Evolutionary conservation across 2,329 filamentous ascomycete species (phyloP), one percentile per base, ranked within the genome.

Genomic region (Botryosphaeria dothidea): DNA sequence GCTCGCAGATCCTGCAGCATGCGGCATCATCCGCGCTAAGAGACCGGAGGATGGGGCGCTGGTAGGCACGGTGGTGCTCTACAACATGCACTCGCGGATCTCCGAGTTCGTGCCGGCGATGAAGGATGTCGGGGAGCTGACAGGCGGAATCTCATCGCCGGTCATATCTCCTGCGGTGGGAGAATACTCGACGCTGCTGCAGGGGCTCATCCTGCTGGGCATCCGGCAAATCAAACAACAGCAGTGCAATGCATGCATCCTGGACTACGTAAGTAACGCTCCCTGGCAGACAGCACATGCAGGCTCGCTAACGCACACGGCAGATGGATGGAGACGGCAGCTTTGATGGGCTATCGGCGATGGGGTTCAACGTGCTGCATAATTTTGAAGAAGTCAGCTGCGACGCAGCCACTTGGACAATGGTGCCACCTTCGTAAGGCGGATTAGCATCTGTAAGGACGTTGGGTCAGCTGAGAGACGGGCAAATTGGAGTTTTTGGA

Each of bases 1-100:
- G 0, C 82, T 96, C 1, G 83, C 86, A 9, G 90, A 92, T 69
- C 85, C 86, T 25, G 86, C 88, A 66, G 84, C 88, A 15, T 94
- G 91, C 71, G 92, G 91, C 41, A 91, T 96, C 66, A 93, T 96
- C 65, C 86, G 92, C 31, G 92, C 92, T 23, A 95, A 93, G 77
- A 83, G 88, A 63, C 83, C 85, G 0, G 84, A 86, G 54, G 90
- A 89, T 65, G 87, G 86, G 2, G 82, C 82, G n/a, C 78, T 96
- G 21, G 78, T 96, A 6, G 92, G 92, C 0, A 93, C 90, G 1
- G 88, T 96, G 15, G 89, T 96, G 67, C 86, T 96, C 45, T 93
- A 91, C 79, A 90, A 88, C 69, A 86, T 86, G 54, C 85, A 86
- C 49, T 92, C 90, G 63, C 81, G 83, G 13, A 79, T 96, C 52